Percentiles rank a stretch among this genome's conserved stretches.
These are phyloP conservation scores for Patellaria atrata DNA, from an alignment of 495 filamentous ascomycete genomes.

Conservation along the genomic window DNA sequence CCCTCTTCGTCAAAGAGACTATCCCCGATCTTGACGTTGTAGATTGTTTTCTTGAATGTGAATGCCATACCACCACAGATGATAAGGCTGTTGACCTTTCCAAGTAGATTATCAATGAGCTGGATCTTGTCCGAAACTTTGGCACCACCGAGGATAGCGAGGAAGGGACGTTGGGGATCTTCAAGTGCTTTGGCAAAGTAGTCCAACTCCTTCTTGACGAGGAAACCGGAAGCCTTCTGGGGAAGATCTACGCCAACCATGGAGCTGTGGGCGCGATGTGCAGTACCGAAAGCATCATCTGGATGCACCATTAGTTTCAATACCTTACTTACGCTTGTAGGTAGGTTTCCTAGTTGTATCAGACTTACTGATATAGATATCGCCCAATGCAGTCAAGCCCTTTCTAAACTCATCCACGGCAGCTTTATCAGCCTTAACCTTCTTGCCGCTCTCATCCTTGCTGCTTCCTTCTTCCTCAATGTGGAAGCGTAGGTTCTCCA, in stretches of 20 bases:
- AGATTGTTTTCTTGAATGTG: slow-evolving; percentile 98
- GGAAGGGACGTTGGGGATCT: slow-evolving; percentile 84
- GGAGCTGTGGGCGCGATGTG: slow-evolving; percentile 93
- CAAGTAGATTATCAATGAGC: slow-evolving; percentile 94
- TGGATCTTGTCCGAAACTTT: slow-evolving; percentile 99
- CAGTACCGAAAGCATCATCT: slow-evolving; percentile 98
- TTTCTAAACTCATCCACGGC: slow-evolving; percentile 88
- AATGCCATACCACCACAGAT: slow-evolving; percentile 98
- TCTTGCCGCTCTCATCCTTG: slow-evolving; percentile 87
- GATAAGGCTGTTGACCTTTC: slow-evolving; percentile 92
- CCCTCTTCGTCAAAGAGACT: slow-evolving; percentile 90
- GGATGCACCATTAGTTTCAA: slow-evolving; percentile 5
- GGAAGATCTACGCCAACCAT: slow-evolving; percentile 96
- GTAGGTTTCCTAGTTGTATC: not conserved
- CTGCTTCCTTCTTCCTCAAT: slow-evolving; percentile 91
- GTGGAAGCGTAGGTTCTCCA: slow-evolving; percentile 98
- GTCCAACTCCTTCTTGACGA: slow-evolving; percentile 99
- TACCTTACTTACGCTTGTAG: not conserved
- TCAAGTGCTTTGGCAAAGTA: slow-evolving; percentile 98
- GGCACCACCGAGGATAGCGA: slow-evolving; percentile 93
- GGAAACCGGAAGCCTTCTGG: slow-evolving; percentile 91
- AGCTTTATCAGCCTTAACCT: slow-evolving; percentile 90
- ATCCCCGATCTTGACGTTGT: slow-evolving; percentile 79
- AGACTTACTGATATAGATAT: slow-evolving; percentile 87
- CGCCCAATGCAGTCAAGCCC: slow-evolving; percentile 84